phyloP scores from a whole-genome alignment of 169 alveolate species.

The Babesia sp. region DNA sequence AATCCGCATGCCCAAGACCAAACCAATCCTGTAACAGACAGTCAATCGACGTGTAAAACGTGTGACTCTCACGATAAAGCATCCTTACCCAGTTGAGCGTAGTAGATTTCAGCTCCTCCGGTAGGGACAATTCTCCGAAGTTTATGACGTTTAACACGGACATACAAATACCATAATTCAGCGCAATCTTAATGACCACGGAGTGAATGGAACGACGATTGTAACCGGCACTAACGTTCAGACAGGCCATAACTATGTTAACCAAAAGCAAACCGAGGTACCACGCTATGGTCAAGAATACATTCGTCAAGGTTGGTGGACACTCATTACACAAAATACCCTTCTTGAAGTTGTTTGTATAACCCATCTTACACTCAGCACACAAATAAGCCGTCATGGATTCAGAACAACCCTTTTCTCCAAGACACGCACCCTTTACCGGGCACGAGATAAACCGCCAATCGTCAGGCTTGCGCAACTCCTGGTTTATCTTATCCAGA shows the following conservation, averaged over 20 bases:
- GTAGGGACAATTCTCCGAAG: slow-evolving; percentile 66
- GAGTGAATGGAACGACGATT: slow-evolving; percentile 85
- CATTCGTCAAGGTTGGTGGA: slow-evolving; percentile 66
- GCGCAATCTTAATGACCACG: slow-evolving; percentile 82
- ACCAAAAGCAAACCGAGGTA: slow-evolving; percentile 71
- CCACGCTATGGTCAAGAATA: slow-evolving; percentile 53
- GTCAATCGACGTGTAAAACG: slow-evolving; percentile 71
- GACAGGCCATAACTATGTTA: slow-evolving; percentile 79
- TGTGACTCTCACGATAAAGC: slow-evolving; percentile 29
- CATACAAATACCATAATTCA: slow-evolving; percentile 78
- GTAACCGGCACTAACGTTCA: slow-evolving; percentile 84
- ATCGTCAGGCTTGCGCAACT: slow-evolving; percentile 74
- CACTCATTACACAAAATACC: slow-evolving; percentile 75
- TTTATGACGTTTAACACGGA: slow-evolving; percentile 74
- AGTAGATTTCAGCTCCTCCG: slow-evolving; percentile 46
- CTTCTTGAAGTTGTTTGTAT: slow-evolving; percentile 77
- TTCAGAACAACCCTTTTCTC: slow-evolving; percentile 72
- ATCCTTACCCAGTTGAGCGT: slow-evolving; percentile 12
- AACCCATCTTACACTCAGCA: slow-evolving; percentile 80
- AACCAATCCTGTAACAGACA: slow-evolving; percentile 75
- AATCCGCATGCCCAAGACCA: slow-evolving; percentile 69
- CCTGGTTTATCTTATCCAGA: slow-evolving; percentile 69
- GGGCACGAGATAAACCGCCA: slow-evolving; percentile 85
- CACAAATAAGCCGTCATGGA: slow-evolving; percentile 81
- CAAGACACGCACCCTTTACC: slow-evolving; percentile 77